Base-by-base conservation (phyloP, 2,329 filamentous ascomycete species). In the Pseudonectria foliicola region DNA sequence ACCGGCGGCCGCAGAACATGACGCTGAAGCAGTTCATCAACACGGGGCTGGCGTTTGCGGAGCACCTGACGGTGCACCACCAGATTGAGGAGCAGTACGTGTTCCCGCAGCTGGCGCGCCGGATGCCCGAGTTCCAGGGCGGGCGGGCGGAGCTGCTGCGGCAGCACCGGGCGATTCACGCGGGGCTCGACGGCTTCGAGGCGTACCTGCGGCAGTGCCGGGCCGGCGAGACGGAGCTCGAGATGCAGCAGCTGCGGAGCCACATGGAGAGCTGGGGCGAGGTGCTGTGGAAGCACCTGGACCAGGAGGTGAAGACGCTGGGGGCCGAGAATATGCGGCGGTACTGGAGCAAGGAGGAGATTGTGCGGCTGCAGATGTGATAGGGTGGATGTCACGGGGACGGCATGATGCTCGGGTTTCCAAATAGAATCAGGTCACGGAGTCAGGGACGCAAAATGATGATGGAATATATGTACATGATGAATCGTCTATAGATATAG, bases 281-380 rank as follows among this genome's bases (percentile, higher is more conserved):
- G 8, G 84, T 94, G 43, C 58, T 95, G 31, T 90, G 86, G 84
- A 67, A 65, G 52, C 88, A 95, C 68, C 63, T 95, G 40, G 85
- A 92, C 50, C 80, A 89, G 49, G 88, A 95, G 68, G 87, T 95
- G 7, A 66, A 70, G 58, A 75, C 83, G 46, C 60, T 95, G 23
- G 76, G 81, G 3, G 87, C 87, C 29, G 84, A 92, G 59, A 93
- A 90, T 56, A 94, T 95, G 88, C 71, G 85, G 48, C 77, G 70
- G 59, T 88, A 84, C 59, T 95, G 85, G 85, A 82, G 70, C 0
- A 48, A 78, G 40, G 77, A 85, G 30, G 88, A 95, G 68, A 80
- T 95, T 59, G 66, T 61, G 56, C 61, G 64, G 33, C 70, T 92
- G 63, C 78, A 75, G 1, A 85, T 88, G 66, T 88, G 56, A 61